Base-by-base conservation (phyloP, 192 early-diverging fungal species). In the Chytriomyces sp. region DNA sequence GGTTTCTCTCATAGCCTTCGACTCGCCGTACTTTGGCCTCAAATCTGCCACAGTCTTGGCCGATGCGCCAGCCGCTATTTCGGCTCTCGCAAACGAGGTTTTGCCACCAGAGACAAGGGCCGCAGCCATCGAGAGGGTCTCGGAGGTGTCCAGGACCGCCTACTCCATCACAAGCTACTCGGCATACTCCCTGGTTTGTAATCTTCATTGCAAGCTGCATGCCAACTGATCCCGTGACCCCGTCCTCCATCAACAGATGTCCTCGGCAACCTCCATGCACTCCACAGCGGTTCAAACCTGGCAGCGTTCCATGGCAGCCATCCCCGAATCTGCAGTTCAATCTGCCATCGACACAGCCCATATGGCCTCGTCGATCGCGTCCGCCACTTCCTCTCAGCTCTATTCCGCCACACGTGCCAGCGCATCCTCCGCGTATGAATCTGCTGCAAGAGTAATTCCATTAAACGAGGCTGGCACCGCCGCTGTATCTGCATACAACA, bases 1-100 rank as follows among this genome's bases (percentile, higher is more conserved):
- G 28, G 60, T 80, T 38, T 77, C 77, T 2, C 52, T 85, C 44
- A 39, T 83, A 39, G 26, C 78, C 4, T 81, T 77, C 61, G 84
- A 85, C 62, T 71, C 80, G 19, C 84, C 84, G 7, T 85, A 83
- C 58, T 85, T 72, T 63, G 81, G 84, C 19, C 76, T 85, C 44
- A 68, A 83, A 40, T 39, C 84, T 10, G 36, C 52, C 33, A 78
- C 77, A 17, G 77, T 74, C 57, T 78, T 81, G 0, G 39, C 75
- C 19, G 81, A 79, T 22, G 80, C 77, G 17, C 75, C 78, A 25
- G 54, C 75, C 19, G 82, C 80, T 54, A 64, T 85, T 3, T 77
- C 80, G 12, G 52, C 78, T 19, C 26, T 74, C n/a, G 62, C 68
- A 31, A 61, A 49, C 3, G 59, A 60, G 40, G 64, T 22, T 10